These are phyloP conservation scores for Aspergillus vadensis DNA, from an alignment of 2,329 filamentous ascomycete genomes.

Conservation along the genomic window DNA sequence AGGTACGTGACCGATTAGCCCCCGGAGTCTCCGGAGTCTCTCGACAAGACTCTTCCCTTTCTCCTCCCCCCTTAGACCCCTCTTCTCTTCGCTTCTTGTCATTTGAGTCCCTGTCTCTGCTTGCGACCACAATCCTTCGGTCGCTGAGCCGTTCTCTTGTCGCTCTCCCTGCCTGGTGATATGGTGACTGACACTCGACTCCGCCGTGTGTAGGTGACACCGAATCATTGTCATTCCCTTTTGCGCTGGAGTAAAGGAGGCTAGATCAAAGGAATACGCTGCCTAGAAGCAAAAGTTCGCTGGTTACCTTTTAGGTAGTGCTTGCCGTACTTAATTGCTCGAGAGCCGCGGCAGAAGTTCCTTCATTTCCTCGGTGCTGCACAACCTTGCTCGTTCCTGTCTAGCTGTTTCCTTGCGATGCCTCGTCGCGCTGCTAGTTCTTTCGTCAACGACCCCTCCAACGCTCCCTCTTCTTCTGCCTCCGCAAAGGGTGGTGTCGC, in stretches of 20 bases:
- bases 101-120: neutral
- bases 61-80: neutral
- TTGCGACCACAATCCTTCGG: neutral
- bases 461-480: slow-evolving; percentile 53
- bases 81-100: neutral
- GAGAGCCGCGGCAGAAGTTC: slow-evolving; percentile 16
- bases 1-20: slow-evolving; percentile 18
- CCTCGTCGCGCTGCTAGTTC: slow-evolving; percentile 64
- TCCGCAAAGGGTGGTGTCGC: slow-evolving; percentile 57
- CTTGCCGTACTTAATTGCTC: slow-evolving; percentile 6
- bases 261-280: neutral
- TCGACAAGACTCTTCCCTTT: neutral
- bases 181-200: slow-evolving; percentile 6
- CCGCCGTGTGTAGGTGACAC: slow-evolving; percentile 9
- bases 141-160: neutral
- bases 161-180: neutral
- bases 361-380: slow-evolving; percentile 15
- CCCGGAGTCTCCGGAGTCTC: slow-evolving; percentile 13
- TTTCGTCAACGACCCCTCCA: slow-evolving; percentile 54
- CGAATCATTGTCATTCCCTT: slow-evolving; percentile 6
- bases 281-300: neutral
- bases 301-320: slow-evolving; percentile 16
- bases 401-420: slow-evolving; percentile 53
- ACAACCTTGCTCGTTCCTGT: slow-evolving; percentile 15
- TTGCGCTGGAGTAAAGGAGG: neutral